Percentiles rank a stretch among this genome's conserved stretches.
Evolutionary conservation across 108 stramenopile genomes (phyloP).

Genomic region (Epithemia pelagica): DNA sequence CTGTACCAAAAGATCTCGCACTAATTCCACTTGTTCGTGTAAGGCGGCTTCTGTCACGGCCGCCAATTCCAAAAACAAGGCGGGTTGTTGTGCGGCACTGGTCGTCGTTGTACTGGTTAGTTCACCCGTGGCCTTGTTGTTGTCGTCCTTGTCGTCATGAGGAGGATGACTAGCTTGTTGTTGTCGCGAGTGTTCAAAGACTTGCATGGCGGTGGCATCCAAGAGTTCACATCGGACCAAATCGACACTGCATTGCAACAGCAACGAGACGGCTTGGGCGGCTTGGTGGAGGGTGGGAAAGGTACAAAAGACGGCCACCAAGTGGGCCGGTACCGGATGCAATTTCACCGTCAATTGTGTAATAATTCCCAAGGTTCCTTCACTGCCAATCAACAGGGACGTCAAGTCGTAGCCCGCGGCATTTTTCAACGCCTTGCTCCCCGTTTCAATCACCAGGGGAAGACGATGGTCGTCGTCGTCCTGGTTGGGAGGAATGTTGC

Average conservation of each 20-base stretch:
- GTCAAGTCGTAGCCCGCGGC: constrained; percentile 91
- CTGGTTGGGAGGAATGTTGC: too few relatives aligned
- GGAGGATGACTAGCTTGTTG: constrained; percentile 16
- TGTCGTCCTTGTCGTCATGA: constrained; percentile 6
- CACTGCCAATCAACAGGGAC: constrained; percentile 73
- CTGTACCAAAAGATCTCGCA: not conserved
- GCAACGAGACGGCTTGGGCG: constrained; percentile 60
- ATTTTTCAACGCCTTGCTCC: constrained; percentile 66
- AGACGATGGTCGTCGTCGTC: constrained; percentile 32
- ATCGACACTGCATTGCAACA: constrained; percentile 58
- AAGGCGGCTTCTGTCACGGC: constrained; percentile 38
- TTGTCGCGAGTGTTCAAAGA: constrained; percentile 64
- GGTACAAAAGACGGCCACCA: constrained; percentile 66
- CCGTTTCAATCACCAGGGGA: constrained; percentile 38
- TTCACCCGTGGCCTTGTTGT: constrained; percentile 1
- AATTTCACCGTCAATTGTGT: constrained; percentile 85
- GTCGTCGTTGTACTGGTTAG: not conserved
- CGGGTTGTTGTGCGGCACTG: constrained; percentile 19
- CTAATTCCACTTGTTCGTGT: constrained; percentile 31
- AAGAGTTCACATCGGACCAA: constrained; percentile 76
- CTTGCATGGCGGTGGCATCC: constrained; percentile 59
- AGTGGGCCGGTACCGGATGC: constrained; percentile 66
- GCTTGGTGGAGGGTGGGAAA: constrained; percentile 64
- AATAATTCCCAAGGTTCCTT: constrained; percentile 76
- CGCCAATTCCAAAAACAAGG: constrained; percentile 80